phyloP scores from a whole-genome alignment of 345 rosid genomes.

The Heritiera littoralis region DNA sequence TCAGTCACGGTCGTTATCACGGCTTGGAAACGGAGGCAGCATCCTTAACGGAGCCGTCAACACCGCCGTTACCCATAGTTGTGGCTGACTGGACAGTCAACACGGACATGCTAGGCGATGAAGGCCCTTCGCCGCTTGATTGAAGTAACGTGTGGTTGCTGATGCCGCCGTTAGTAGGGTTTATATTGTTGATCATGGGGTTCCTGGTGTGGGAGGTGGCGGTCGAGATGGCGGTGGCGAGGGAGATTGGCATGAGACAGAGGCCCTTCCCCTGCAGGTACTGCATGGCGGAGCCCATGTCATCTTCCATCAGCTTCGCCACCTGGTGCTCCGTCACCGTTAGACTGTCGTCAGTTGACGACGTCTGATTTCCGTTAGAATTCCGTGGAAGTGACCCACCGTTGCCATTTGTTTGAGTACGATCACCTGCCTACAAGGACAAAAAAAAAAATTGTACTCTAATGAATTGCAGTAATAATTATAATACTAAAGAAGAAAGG shows the following conservation, averaged over 20 bases:
- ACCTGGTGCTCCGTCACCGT: conserved; percentile 85
- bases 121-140: conserved; percentile 52
- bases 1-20: conserved; percentile 38
- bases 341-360: conserved; percentile 48
- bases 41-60: conserved; percentile 56
- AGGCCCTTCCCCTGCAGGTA: conserved; percentile 96
- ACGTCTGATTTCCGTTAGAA: conserved; percentile 38
- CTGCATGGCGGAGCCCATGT: conserved; percentile 99
- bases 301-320: conserved; percentile 93
- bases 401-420: conserved; percentile 46
- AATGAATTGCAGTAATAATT: too few species aligned
- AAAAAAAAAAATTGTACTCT: background rate
- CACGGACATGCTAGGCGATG: conserved; percentile 77
- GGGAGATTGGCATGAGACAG: conserved; percentile 94
- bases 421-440: conserved; percentile 48
- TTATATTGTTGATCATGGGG: conserved; percentile 26
- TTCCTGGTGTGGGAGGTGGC: conserved; percentile 56
- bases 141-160: conserved; percentile 22
- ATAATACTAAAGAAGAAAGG: too few species aligned
- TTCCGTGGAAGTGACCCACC: conserved; percentile 25
- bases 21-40: conserved; percentile 71
- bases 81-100: conserved; percentile 73
- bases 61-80: conserved; percentile 42
- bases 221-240: conserved; percentile 86
- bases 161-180: background rate